Conservation (phyloP, 1,284 basidiomycete genomes). For the Schizophyllum commune region DNA sequence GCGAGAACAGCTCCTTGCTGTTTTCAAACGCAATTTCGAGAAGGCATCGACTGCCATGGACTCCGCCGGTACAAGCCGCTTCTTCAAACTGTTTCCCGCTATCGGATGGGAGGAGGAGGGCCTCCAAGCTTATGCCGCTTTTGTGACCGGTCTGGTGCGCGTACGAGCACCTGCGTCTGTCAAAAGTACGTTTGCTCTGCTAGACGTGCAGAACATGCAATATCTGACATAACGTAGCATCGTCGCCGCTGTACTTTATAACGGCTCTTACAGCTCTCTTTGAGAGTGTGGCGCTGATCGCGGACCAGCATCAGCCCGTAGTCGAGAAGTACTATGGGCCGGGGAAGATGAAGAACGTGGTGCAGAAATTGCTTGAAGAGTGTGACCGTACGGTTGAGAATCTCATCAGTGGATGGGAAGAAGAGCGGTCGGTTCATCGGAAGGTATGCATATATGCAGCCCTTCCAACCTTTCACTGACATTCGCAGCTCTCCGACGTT, state of each 20-base stretch:
- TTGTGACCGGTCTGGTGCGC: slow-evolving; percentile 87
- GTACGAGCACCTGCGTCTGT: slow-evolving; percentile 67
- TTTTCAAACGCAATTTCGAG: slow-evolving; percentile 76
- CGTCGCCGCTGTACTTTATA: slow-evolving; percentile 85
- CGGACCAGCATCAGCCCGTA: slow-evolving; percentile 95
- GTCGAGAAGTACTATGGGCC: slow-evolving; percentile 96
- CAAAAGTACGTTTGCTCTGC: slow-evolving; percentile 52
- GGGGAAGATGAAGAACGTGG: slow-evolving; percentile 80
- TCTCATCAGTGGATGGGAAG: slow-evolving; percentile 83
- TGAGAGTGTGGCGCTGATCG: slow-evolving; percentile 91
- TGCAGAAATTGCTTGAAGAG: slow-evolving; percentile 74
- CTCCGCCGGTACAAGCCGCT: slow-evolving; percentile 84
- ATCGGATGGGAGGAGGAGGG: slow-evolving; percentile 91
- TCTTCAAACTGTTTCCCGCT: slow-evolving; percentile 94
- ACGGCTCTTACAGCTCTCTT: slow-evolving; percentile 84
- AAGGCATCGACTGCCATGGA: slow-evolving; percentile 74
- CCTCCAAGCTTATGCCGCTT: slow-evolving; percentile 87
- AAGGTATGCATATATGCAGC: slow-evolving; percentile 40
- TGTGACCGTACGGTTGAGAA: slow-evolving; percentile 78
- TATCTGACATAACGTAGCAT: slow-evolving; percentile 42
- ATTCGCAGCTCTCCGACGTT: slow-evolving; percentile 40
- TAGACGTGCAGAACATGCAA: slow-evolving; percentile 5
- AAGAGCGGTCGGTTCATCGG: slow-evolving; percentile 70
- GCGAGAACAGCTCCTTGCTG: slow-evolving; percentile 66
- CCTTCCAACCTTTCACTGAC: neutral